Percentiles rank a stretch among this genome's conserved stretches.
Evolutionary conservation across 345 rosid species (phyloP).

Genomic region (Eucalyptus regnans): DNA sequence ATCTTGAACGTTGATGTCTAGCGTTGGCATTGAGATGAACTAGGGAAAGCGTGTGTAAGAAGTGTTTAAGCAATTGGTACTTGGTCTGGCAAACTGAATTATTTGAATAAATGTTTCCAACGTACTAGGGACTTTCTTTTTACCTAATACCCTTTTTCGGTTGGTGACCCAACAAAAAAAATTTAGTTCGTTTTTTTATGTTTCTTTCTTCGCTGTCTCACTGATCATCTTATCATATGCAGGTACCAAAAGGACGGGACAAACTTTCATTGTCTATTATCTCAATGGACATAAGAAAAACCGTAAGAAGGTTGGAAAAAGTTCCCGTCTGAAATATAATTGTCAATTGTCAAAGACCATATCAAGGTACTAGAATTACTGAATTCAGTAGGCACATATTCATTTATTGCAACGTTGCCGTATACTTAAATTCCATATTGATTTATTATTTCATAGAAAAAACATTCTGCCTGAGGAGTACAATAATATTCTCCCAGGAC

Average conservation of each 20-base stretch:
- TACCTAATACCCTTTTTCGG: neutral
- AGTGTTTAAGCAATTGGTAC: neutral
- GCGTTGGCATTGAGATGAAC: neutral
- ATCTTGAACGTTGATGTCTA: neutral
- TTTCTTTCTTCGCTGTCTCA: neutral
- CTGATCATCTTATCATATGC: neutral
- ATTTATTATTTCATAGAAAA: neutral
- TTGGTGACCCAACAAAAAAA: neutral
- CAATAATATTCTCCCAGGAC: no score
- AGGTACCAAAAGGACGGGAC: conserved; percentile 77
- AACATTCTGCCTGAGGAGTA: no score
- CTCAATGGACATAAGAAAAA: conserved; percentile 38
- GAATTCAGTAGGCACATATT: neutral
- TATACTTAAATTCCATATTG: neutral
- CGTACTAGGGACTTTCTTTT: neutral
- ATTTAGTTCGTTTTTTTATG: neutral
- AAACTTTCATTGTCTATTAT: conserved; percentile 33
- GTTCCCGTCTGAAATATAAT: conserved; percentile 23
- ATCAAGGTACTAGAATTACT: neutral
- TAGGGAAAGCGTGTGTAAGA: neutral
- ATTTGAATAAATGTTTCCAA: neutral
- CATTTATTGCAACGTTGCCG: neutral
- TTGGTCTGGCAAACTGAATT: neutral
- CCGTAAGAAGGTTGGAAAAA: conserved; percentile 26
- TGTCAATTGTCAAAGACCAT: conserved; percentile 48